Conservation (phyloP, 441 rosid genomes). For the Biscutella laevigata region DNA sequence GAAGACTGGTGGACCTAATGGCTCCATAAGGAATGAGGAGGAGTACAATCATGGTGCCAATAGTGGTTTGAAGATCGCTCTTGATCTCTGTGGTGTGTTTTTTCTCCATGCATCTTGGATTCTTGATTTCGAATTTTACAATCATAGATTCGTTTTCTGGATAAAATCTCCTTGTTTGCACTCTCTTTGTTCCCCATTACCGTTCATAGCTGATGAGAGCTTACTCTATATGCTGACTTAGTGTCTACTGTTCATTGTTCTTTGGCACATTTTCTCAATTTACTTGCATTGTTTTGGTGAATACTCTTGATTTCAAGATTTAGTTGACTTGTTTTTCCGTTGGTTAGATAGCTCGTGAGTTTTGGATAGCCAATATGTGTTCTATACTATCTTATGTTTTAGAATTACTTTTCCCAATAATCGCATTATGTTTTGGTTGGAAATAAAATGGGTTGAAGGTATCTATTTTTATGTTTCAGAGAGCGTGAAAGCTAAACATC, state of each 20-base stretch:
- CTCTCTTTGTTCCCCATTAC: background rate
- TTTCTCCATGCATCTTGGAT: background rate
- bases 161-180: background rate
- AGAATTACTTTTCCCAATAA: background rate
- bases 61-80: constrained; percentile 71
- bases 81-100: constrained; percentile 65
- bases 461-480: constrained; percentile 40
- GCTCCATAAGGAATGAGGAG: constrained; percentile 79
- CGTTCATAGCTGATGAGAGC: background rate
- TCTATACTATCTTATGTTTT: background rate
- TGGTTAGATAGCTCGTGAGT: background rate
- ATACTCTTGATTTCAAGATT: too few species aligned
- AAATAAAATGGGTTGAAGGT: constrained; percentile 1
- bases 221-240: background rate
- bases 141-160: background rate
- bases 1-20: constrained; percentile 87
- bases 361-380: background rate
- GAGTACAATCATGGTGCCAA: constrained; percentile 72
- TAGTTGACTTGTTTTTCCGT: background rate
- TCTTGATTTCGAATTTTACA: background rate
- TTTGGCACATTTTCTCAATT: background rate
- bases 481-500: constrained; percentile 70
- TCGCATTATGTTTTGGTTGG: background rate
- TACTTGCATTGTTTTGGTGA: background rate
- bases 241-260: background rate